phyloP scores from a whole-genome alignment of 176 grass and related monocot genomes.

The Oryza brachyantha region DNA sequence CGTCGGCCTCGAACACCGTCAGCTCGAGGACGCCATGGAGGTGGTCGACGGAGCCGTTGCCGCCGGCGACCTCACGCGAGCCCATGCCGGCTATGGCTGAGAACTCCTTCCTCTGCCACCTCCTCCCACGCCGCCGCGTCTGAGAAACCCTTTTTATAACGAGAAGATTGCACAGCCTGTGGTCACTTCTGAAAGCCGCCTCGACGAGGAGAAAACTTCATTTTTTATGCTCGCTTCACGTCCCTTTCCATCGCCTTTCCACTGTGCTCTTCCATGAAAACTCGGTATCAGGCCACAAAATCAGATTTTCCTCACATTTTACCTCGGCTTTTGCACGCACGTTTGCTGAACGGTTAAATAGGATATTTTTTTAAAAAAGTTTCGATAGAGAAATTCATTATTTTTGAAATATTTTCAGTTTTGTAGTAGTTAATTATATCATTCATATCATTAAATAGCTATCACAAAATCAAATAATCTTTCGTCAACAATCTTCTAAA shows the following conservation, averaged over 20 bases:
- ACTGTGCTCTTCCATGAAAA: background rate
- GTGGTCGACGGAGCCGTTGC: constrained; percentile 23
- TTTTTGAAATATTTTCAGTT: too few relatives aligned
- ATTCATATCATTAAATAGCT: too few relatives aligned
- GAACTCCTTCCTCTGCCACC: constrained; percentile 14
- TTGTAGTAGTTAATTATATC: too few relatives aligned
- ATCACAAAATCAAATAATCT: too few relatives aligned
- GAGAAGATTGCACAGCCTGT: too few relatives aligned
- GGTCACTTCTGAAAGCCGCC: background rate
- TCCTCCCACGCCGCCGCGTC: background rate
- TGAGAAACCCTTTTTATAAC: constrained; percentile 28
- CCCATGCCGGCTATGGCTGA: constrained; percentile 21
- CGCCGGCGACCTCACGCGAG: background rate
- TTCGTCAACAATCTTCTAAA: too few relatives aligned
- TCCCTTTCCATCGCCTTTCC: constrained; percentile 7
- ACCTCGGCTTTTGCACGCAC: too few relatives aligned
- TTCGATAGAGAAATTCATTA: too few relatives aligned
- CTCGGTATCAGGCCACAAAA: too few relatives aligned
- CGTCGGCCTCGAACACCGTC: constrained; percentile 67
- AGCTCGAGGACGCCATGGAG: constrained; percentile 73
- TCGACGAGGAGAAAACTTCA: constrained; percentile 6
- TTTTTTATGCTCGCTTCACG: constrained; percentile 21
- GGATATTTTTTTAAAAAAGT: too few relatives aligned
- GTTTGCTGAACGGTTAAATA: too few relatives aligned
- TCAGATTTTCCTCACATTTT: too few relatives aligned